These are phyloP conservation scores for Kwoniella mangroviensis DNA, from an alignment of 768 basidiomycete genomes.

Conservation along the genomic window DNA sequence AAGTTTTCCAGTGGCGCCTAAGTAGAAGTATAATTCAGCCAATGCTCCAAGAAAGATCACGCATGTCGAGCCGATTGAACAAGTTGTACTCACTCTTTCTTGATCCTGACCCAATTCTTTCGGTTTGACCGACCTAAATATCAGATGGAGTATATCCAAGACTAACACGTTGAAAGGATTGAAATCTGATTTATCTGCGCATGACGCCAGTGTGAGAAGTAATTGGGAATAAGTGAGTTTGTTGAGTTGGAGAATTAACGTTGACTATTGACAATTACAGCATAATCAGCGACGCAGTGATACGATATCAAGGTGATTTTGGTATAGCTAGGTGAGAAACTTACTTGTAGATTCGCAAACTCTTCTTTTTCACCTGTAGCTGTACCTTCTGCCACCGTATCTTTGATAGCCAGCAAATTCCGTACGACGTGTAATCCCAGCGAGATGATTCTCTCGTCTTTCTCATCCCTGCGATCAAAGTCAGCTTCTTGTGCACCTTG, in stretches of 20 bases:
- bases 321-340: constrained; percentile 7
- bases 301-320: too few species aligned
- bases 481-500: background rate
- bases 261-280: constrained; percentile 59
- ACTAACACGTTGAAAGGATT: constrained; percentile 85
- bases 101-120: constrained; percentile 59
- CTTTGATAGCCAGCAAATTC: constrained; percentile 93
- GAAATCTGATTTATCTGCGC: constrained; percentile 77
- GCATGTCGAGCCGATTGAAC: background rate
- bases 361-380: constrained; percentile 79
- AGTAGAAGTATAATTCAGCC: constrained; percentile 5
- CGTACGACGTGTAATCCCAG: constrained; percentile 86
- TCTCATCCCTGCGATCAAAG: constrained; percentile 63
- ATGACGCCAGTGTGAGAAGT: constrained; percentile 82
- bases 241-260: constrained; percentile 71
- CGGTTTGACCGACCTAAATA: constrained; percentile 80
- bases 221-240: constrained; percentile 76
- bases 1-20: constrained; percentile 69
- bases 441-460: constrained; percentile 84
- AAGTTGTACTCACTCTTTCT: constrained; percentile 41
- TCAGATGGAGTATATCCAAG: constrained; percentile 89
- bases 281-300: background rate
- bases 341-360: constrained; percentile 71
- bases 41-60: background rate
- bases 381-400: constrained; percentile 73